Evolutionary conservation across 257 asterid genomes (phyloP).

Genomic region (Nemophila menziesii): DNA sequence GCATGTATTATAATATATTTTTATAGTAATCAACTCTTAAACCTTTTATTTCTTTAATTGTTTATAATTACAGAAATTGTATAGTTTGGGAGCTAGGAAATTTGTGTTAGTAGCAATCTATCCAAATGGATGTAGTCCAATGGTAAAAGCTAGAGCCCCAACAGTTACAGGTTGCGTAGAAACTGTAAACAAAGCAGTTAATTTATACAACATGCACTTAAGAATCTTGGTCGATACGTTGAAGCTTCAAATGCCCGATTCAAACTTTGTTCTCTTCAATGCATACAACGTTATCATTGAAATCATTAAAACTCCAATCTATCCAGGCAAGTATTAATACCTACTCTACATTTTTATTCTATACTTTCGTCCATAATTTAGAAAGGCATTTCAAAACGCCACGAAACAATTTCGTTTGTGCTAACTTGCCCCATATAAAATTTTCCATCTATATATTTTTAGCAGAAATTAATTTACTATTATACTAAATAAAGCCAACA

Average conservation of each 20-base stretch:
- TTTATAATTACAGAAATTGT: slow-evolving; percentile 33
- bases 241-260: slow-evolving; percentile 39
- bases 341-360: too few relatives aligned
- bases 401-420: too few relatives aligned
- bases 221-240: slow-evolving; percentile 30
- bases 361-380: too few relatives aligned
- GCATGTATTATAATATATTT: too few relatives aligned
- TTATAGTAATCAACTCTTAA: too few relatives aligned
- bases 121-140: slow-evolving; percentile 72
- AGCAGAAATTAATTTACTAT: too few relatives aligned
- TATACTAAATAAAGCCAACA: too few relatives aligned
- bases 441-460: too few relatives aligned
- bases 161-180: slow-evolving; percentile 23
- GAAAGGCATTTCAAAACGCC: too few relatives aligned
- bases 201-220: slow-evolving; percentile 37
- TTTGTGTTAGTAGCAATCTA: slow-evolving; percentile 49
- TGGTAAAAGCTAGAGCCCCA: slow-evolving; percentile 26
- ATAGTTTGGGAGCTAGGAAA: slow-evolving; percentile 58
- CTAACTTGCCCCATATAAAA: too few relatives aligned
- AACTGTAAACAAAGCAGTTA: slow-evolving; percentile 28
- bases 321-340: slow-evolving; percentile 23
- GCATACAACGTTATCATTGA: slow-evolving; percentile 41
- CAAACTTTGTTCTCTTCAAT: slow-evolving; percentile 44
- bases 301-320: slow-evolving; percentile 34
- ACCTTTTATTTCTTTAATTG: background rate